Evolutionary conservation across 2,329 filamentous ascomycete species (phyloP), one percentile per base, ranked within the genome.

Genomic region (Epichloe sibirici): DNA sequence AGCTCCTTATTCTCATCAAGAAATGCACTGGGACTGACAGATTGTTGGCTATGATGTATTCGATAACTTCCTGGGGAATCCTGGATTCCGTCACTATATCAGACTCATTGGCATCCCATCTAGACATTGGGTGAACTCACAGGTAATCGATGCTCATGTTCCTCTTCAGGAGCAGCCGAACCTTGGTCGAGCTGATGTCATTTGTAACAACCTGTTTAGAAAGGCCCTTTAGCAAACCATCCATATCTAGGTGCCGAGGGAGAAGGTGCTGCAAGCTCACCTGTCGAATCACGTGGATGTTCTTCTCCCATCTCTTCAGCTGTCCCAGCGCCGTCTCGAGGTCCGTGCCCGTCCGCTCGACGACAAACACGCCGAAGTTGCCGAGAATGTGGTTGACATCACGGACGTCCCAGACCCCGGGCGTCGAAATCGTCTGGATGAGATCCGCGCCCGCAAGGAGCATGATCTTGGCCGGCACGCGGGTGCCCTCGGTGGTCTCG

Each of bases 311-410:
- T 55, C 82, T 79, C 64, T 89, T 83, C 46, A 95, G 74, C 46
- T 81, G 85, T 15, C 85, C 83, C 45, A 95, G 75, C 2, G 90
- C 89, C 63, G 93, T 86, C 56, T 95, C 87, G 48, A 94, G 86
- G 62, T 94, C 88, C 23, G 89, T 95, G 43, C 90, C 90, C 44
- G 83, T 83, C 55, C 91, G 82, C 74, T 96, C 87, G n/a, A 94
- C 78, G 55, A 91, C 86, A 65, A 93, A 90, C 34, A 86, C 82
- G 45, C 88, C 88, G 64, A 86, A 95, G 64, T 84, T 79, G 48
- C 87, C 83, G 23, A 96, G 74, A 55, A 96, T 96, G 61, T 93
- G 87, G 61, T 93, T 85, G 52, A 96, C 73, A 77, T 96, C 90
- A 57, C 84, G 79, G 45, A 82, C 76, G 49, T 84, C 86, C 91